Percentiles rank a stretch among this genome's conserved stretches.
phyloP scores from a whole-genome alignment of 169 alveolate species.

The Babesia bigemina region DNA sequence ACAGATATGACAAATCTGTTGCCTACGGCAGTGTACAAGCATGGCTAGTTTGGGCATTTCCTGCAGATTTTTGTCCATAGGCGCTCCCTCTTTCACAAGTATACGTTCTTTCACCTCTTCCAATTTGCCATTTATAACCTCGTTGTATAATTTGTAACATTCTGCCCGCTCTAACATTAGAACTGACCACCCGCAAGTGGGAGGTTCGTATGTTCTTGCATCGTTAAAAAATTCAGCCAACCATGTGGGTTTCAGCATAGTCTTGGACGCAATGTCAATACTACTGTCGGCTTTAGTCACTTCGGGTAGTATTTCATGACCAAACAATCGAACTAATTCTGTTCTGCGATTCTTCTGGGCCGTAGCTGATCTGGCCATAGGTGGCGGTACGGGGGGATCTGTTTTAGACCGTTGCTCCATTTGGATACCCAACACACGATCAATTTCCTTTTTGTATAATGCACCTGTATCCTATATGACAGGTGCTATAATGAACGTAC shows the following conservation, averaged over 20 bases:
- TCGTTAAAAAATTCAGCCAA: slow-evolving; percentile 16
- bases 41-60: slow-evolving; percentile 42
- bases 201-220: slow-evolving; percentile 8
- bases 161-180: slow-evolving; percentile 8
- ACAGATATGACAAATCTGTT: slow-evolving; percentile 26
- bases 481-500: background rate
- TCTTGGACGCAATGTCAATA: slow-evolving; percentile 28
- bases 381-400: slow-evolving; percentile 46
- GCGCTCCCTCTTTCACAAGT: background rate
- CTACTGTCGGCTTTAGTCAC: background rate
- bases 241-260: slow-evolving; percentile 50
- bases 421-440: background rate
- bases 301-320: slow-evolving; percentile 7
- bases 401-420: slow-evolving; percentile 30
- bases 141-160: slow-evolving; percentile 23
- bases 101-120: slow-evolving; percentile 14
- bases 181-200: slow-evolving; percentile 26
- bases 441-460: slow-evolving; percentile 32
- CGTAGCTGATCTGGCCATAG: slow-evolving; percentile 24
- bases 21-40: slow-evolving; percentile 22
- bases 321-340: slow-evolving; percentile 21
- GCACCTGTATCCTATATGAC: background rate
- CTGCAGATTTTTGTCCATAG: background rate
- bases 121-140: slow-evolving; percentile 29
- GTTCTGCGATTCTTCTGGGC: slow-evolving; percentile 8